These are phyloP conservation scores for Piromyces sp. DNA, from an alignment of 192 early-diverging fungal genomes.

Conservation along the genomic window DNA sequence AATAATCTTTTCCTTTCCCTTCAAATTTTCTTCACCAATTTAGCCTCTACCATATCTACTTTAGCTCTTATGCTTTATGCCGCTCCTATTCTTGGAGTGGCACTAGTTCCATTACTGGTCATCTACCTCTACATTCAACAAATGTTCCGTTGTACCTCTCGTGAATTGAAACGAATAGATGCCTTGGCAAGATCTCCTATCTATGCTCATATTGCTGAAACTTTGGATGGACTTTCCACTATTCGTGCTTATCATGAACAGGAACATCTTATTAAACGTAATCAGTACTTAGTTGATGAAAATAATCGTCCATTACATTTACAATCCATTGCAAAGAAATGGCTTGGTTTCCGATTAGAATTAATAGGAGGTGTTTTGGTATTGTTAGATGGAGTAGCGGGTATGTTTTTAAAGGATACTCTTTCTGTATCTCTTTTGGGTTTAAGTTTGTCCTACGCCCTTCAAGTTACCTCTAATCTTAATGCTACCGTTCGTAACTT, in stretches of 20 bases:
- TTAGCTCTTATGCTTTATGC: slow-evolving; percentile 22
- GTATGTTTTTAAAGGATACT: slow-evolving; percentile 33
- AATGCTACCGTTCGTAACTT: slow-evolving; percentile 64
- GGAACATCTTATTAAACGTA: slow-evolving; percentile 50
- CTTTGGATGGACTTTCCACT: slow-evolving; percentile 1
- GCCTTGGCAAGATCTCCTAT: slow-evolving; percentile 12
- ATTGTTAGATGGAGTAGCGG: slow-evolving; percentile 53
- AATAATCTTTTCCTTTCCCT: slow-evolving; percentile 42
- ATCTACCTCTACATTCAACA: slow-evolving; percentile 20
- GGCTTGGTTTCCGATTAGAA: slow-evolving; percentile 65
- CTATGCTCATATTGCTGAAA: slow-evolving; percentile 14
- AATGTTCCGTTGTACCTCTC: slow-evolving; percentile 39
- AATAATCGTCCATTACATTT: slow-evolving; percentile 57
- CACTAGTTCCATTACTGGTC: slow-evolving; percentile 20
- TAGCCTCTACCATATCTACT: slow-evolving; percentile 31
- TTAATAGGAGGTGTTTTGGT: slow-evolving; percentile 55
- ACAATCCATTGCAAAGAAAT: slow-evolving; percentile 24
- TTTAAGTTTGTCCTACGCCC: slow-evolving; percentile 60
- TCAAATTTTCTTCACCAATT: slow-evolving; percentile 44
- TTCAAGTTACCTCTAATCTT: slow-evolving; percentile 58
- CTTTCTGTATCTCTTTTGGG: slow-evolving; percentile 54
- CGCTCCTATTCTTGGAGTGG: slow-evolving; percentile 29
- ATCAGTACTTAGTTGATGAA: slow-evolving; percentile 42
- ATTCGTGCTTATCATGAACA: slow-evolving; percentile 37
- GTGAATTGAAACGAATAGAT: slow-evolving; percentile 26